Conservation (phyloP, 192 early-diverging fungal species). For the Coemansia sp. region DNA sequence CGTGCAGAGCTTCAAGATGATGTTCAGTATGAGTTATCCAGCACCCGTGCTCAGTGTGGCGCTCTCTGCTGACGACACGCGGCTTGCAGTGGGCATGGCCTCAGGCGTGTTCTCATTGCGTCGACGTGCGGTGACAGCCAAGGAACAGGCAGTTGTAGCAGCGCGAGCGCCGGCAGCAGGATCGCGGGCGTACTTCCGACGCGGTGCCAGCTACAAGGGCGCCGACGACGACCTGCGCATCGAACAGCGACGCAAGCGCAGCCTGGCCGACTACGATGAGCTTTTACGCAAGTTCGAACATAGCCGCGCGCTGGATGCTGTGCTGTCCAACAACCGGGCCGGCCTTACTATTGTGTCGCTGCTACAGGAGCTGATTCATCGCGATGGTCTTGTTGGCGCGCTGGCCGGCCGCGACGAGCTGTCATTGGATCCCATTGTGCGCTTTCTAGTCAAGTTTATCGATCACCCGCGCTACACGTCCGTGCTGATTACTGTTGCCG, state of each 20-base stretch:
- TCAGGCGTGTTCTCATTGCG: constrained; percentile 85
- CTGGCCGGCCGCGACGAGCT: constrained; percentile 86
- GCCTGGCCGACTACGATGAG: constrained; percentile 78
- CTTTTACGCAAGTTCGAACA: constrained; percentile 84
- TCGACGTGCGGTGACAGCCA: constrained; percentile 74
- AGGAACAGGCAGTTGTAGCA: constrained; percentile 58
- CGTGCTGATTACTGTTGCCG: constrained; percentile 76
- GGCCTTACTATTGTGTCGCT: constrained; percentile 70
- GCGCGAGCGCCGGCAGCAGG: constrained; percentile 53
- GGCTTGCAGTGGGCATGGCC: constrained; percentile 90
- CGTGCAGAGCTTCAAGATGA: constrained; percentile 81
- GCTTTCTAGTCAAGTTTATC: constrained; percentile 80
- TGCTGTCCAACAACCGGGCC: constrained; percentile 63
- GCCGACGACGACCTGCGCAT: constrained; percentile 73
- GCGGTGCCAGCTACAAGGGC: constrained; percentile 58
- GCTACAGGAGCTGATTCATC: constrained; percentile 87
- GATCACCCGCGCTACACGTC: constrained; percentile 75
- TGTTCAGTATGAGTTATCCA: constrained; percentile 84
- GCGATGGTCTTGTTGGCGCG: constrained; percentile 75
- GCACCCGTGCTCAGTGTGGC: constrained; percentile 87
- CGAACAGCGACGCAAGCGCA: constrained; percentile 62
- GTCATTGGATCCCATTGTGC: constrained; percentile 76
- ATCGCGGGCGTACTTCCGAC: constrained; percentile 70
- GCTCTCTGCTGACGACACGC: constrained; percentile 88
- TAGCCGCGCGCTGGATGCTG: constrained; percentile 84